Evolutionary conservation across 2,329 filamentous ascomycete species (phyloP).

Genomic region (Colletotrichum gigasporum): DNA sequence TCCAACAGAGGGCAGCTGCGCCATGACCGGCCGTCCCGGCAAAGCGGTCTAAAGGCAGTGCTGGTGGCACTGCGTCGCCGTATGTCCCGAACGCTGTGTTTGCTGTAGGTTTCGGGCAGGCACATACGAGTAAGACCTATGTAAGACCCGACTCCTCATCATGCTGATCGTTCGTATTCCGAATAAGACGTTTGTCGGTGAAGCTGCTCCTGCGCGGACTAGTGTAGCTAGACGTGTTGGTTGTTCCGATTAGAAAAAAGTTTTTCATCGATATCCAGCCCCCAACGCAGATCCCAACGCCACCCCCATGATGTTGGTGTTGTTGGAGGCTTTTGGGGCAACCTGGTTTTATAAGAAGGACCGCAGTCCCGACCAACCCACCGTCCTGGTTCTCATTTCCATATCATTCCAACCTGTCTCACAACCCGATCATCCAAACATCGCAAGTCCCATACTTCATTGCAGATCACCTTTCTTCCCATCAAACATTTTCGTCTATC

Average conservation of each 20-base stretch:
- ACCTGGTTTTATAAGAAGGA: no score
- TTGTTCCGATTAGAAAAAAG: not conserved
- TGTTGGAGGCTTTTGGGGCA: no score
- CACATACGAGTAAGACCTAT: slow-evolving; percentile 17
- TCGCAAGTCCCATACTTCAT: no score
- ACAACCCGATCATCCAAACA: not conserved
- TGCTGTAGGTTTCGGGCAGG: slow-evolving; percentile 1
- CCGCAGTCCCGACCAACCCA: no score
- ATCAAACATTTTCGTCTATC: not conserved
- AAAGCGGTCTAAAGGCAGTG: slow-evolving; percentile 1
- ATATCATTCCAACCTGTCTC: not conserved
- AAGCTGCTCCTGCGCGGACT: not conserved
- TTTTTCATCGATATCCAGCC: not conserved
- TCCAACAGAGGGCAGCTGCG: no score
- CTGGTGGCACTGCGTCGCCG: not conserved
- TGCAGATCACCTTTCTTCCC: not conserved
- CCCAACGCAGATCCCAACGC: no score
- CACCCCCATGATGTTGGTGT: no score
- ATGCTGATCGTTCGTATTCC: slow-evolving; percentile 17
- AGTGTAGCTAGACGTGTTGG: not conserved
- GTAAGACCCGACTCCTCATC: not conserved
- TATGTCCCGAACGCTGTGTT: slow-evolving; percentile 4
- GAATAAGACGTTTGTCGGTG: not conserved
- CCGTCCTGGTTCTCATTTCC: not conserved
- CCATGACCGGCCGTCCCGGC: not conserved